These are phyloP conservation scores for Vigna mungo DNA, from an alignment of 306 rosid genomes.

Conservation along the genomic window DNA sequence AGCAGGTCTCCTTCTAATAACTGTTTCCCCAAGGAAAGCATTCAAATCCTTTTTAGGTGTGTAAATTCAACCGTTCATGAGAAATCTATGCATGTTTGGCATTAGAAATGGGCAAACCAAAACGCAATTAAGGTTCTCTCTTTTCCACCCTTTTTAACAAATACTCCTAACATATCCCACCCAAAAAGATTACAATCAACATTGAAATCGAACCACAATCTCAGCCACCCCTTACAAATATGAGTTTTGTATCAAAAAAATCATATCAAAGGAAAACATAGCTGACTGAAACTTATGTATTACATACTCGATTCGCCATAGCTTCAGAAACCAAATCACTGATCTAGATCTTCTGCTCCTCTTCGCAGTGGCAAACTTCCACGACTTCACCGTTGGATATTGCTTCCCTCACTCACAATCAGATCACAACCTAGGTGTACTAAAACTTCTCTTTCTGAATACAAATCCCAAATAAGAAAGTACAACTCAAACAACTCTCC, in stretches of 20 bases:
- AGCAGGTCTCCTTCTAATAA: slow-evolving; percentile 10
- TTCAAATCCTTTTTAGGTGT: neutral
- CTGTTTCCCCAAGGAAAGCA: slow-evolving; percentile 21
- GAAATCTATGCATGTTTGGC: slow-evolving; percentile 16
- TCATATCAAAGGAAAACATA: slow-evolving; percentile 34
- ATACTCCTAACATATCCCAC: neutral
- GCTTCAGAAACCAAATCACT: slow-evolving; percentile 44
- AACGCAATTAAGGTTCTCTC: slow-evolving; percentile 20
- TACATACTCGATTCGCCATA: slow-evolving; percentile 59
- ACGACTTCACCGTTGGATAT: neutral
- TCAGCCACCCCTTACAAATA: neutral
- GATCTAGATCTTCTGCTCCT: slow-evolving; percentile 28
- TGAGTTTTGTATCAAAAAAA: slow-evolving; percentile 12
- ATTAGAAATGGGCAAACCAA: slow-evolving; percentile 24
- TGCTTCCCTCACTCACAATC: neutral
- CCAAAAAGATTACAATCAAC: slow-evolving; percentile 1
- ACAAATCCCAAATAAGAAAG: neutral
- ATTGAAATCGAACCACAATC: slow-evolving; percentile 16
- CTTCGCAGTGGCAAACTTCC: slow-evolving; percentile 26
- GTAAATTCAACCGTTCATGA: slow-evolving; percentile 7
- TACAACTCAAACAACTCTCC: slow-evolving; percentile 14
- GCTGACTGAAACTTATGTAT: slow-evolving; percentile 4
- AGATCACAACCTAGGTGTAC: slow-evolving; percentile 21
- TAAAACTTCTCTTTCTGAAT: neutral
- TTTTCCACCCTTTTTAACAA: neutral